phyloP scores from a whole-genome alignment of 257 asterid genomes.

The Solanum neorickii region DNA sequence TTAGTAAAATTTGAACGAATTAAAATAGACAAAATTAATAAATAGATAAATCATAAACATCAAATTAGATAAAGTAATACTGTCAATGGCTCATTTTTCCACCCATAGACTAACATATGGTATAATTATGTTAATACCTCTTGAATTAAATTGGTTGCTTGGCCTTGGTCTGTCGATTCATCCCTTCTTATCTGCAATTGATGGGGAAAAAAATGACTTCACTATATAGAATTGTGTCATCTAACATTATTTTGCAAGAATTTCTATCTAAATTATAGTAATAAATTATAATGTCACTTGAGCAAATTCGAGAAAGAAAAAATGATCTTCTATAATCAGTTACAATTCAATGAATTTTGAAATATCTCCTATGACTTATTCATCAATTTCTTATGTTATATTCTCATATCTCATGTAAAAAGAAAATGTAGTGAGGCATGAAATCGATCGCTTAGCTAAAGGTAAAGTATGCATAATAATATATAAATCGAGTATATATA shows the following conservation, averaged over 20 bases:
- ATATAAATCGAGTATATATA: not conserved
- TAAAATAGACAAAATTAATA: not conserved
- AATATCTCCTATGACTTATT: not conserved
- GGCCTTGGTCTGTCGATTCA: not conserved
- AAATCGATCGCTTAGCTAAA: not conserved
- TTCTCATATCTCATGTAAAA: not conserved
- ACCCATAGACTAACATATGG: not conserved
- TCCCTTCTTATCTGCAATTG: not conserved
- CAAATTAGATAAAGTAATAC: not conserved
- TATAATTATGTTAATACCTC: not conserved
- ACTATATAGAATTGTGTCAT: not conserved
- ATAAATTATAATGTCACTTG: not conserved
- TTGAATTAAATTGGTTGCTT: not conserved
- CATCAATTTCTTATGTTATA: not conserved
- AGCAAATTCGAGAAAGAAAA: not conserved
- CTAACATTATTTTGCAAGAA: not conserved
- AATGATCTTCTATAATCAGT: not conserved
- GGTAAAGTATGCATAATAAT: not conserved
- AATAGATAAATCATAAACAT: not conserved
- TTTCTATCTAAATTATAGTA: not conserved
- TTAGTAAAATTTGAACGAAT: fast-evolving
- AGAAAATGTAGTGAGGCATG: not conserved
- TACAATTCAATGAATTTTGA: not conserved
- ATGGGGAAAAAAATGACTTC: not conserved
- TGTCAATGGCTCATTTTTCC: not conserved